These are phyloP conservation scores for Chlorella vulgaris DNA, from an alignment of 139 green algal species.

Conservation along the genomic window DNA sequence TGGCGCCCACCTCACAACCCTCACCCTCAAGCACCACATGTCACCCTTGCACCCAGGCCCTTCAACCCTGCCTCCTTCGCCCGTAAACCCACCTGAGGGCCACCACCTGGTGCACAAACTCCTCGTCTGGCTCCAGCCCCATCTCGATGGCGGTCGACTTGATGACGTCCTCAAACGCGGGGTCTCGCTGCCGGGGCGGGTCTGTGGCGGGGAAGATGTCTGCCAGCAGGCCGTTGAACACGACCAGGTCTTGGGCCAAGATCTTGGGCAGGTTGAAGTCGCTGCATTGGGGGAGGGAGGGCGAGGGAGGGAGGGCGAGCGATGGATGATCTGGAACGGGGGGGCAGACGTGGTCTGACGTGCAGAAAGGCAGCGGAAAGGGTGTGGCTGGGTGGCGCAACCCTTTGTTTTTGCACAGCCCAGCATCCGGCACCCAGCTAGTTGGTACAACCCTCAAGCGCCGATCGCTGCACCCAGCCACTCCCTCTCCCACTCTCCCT, in stretches of 20 bases:
- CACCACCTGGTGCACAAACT: constrained; percentile 86
- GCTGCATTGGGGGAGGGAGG: background rate
- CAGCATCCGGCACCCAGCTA: too few relatives aligned
- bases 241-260: constrained; percentile 81
- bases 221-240: constrained; percentile 90
- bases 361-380: background rate
- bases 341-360: too few relatives aligned
- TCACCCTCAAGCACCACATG: too few relatives aligned
- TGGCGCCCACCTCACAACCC: too few relatives aligned
- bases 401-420: too few relatives aligned
- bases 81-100: constrained; percentile 30
- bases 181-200: constrained; percentile 78
- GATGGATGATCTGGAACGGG: too few relatives aligned
- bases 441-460: too few relatives aligned
- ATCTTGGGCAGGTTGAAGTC: constrained; percentile 96
- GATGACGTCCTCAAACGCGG: constrained; percentile 74
- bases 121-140: constrained; percentile 83
- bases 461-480: too few relatives aligned
- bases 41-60: too few relatives aligned
- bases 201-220: constrained; percentile 88
- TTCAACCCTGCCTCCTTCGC: too few relatives aligned
- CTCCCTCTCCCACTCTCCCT: too few relatives aligned
- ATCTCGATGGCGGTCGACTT: constrained; percentile 71
- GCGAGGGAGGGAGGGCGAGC: background rate
- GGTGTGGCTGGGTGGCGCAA: too few relatives aligned